phyloP scores from a whole-genome alignment of 2,329 filamentous ascomycete species.

The Xylaria sp. region DNA sequence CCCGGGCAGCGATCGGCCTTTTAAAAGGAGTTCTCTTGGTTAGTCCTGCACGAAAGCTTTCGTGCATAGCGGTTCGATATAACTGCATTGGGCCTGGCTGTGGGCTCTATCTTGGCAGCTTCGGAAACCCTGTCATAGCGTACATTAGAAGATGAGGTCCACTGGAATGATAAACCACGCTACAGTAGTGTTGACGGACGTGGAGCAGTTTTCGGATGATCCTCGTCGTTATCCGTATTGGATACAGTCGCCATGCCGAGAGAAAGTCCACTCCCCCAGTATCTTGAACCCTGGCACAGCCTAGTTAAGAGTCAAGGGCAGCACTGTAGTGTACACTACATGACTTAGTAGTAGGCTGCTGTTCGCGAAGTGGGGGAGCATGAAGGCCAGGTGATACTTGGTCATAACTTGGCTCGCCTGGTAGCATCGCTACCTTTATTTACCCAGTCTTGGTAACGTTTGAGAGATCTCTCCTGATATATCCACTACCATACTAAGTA shows the following conservation, averaged over 20 bases:
- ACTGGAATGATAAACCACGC: slow-evolving; percentile 12
- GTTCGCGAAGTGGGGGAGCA: slow-evolving; percentile 17
- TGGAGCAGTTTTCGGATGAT: slow-evolving; percentile 25
- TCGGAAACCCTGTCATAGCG: slow-evolving; percentile 9
- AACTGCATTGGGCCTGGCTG: slow-evolving; percentile 15
- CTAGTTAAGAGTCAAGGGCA: neutral
- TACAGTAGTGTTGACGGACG: slow-evolving; percentile 12
- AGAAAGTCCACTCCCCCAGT: slow-evolving; percentile 11
- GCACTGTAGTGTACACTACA: neutral
- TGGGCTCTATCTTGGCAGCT: slow-evolving; percentile 15
- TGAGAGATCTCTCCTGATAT: neutral
- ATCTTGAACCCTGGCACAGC: slow-evolving; percentile 8
- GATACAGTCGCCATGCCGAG: slow-evolving; percentile 15
- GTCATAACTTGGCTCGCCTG: neutral
- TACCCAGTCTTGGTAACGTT: slow-evolving; percentile 15
- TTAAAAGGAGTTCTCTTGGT: slow-evolving; percentile 26
- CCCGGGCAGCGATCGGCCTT: slow-evolving; percentile 29
- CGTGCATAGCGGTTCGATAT: slow-evolving; percentile 24
- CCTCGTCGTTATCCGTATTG: slow-evolving; percentile 26
- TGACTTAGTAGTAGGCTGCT: neutral
- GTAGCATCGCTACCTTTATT: slow-evolving; percentile 16
- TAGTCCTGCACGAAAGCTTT: slow-evolving; percentile 25
- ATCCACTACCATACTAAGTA: neutral
- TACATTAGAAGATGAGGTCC: slow-evolving; percentile 28
- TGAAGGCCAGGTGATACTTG: slow-evolving; percentile 11